Conservation (phyloP, 306 rosid species). For the Potentilla sterilis region DNA sequence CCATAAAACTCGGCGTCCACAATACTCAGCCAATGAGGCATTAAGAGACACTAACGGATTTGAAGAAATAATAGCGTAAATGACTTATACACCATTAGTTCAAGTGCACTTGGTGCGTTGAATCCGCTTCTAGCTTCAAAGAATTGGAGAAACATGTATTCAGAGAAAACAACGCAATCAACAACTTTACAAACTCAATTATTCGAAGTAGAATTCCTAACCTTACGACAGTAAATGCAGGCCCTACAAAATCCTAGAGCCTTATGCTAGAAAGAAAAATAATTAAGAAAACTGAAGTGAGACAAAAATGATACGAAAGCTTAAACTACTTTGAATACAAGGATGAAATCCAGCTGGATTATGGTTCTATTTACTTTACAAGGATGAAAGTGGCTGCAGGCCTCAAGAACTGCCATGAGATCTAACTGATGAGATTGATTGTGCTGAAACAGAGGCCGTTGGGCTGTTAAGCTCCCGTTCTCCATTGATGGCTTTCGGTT, state of each 20-base stretch:
- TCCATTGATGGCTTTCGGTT: conserved; percentile 72
- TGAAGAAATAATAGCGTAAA: no score
- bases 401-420: conserved; percentile 84
- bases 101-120: no score
- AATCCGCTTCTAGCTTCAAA: conserved; percentile 28
- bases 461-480: conserved; percentile 91
- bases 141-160: conserved; percentile 36
- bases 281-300: conserved; percentile 8
- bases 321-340: conserved; percentile 22
- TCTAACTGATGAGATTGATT: conserved; percentile 85
- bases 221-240: conserved; percentile 27
- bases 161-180: conserved; percentile 36
- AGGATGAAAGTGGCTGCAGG: conserved; percentile 19
- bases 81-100: no score
- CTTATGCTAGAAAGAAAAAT: conserved; percentile 11
- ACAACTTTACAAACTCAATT: conserved; percentile 47
- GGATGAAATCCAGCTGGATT: conserved; percentile 25
- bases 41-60: no score
- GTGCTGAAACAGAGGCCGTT: conserved; percentile 95
- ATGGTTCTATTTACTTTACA: conserved; percentile 41
- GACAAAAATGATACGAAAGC: conserved; percentile 17
- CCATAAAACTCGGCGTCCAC: no score
- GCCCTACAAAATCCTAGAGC: conserved; percentile 19
- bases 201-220: conserved; percentile 23
- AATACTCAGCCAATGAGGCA: no score